Evolutionary conservation across 179 eudicot species (phyloP).

Genomic region (Nepenthes alata): DNA sequence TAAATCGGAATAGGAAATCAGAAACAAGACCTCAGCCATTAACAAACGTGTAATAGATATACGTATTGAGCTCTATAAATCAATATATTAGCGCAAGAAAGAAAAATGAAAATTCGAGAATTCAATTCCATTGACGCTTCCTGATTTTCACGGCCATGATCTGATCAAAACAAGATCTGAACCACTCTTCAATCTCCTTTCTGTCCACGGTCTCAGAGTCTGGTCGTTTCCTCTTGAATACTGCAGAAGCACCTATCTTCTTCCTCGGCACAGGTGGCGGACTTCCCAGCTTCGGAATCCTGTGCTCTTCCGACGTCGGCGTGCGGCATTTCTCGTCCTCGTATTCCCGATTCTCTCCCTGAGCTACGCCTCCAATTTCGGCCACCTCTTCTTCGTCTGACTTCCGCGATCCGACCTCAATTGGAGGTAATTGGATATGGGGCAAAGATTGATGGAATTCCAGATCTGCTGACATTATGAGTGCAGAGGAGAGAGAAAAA

Average conservation of each 20-base stretch:
- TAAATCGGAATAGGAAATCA: too few relatives aligned
- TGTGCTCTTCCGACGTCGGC: not conserved
- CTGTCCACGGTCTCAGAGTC: not conserved
- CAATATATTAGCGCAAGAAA: too few relatives aligned
- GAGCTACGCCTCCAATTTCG: not conserved
- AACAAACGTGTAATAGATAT: too few relatives aligned
- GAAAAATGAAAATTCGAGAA: not conserved
- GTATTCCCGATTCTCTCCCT: not conserved
- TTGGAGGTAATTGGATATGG: too few relatives aligned
- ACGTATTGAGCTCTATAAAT: too few relatives aligned
- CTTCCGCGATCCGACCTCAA: too few relatives aligned
- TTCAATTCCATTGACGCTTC: not conserved
- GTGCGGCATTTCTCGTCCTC: not conserved
- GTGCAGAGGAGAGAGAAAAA: too few relatives aligned
- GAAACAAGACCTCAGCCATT: too few relatives aligned
- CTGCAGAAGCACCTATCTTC: not conserved
- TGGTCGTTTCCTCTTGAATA: not conserved
- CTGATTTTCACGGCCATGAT: not conserved
- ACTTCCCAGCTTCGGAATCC: not conserved
- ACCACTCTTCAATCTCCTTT: not conserved
- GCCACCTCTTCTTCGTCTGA: not conserved
- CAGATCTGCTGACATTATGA: too few relatives aligned
- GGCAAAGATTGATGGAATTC: too few relatives aligned
- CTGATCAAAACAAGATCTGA: conserved; percentile 1
- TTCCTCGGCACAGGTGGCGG: conserved; percentile 3